A percentile compares a stretch with the other conserved stretches of the same genome.
These are phyloP conservation scores for Cutaneotrichosporon sp. DNA, from an alignment of 1,284 basidiomycete genomes.

Conservation along the genomic window DNA sequence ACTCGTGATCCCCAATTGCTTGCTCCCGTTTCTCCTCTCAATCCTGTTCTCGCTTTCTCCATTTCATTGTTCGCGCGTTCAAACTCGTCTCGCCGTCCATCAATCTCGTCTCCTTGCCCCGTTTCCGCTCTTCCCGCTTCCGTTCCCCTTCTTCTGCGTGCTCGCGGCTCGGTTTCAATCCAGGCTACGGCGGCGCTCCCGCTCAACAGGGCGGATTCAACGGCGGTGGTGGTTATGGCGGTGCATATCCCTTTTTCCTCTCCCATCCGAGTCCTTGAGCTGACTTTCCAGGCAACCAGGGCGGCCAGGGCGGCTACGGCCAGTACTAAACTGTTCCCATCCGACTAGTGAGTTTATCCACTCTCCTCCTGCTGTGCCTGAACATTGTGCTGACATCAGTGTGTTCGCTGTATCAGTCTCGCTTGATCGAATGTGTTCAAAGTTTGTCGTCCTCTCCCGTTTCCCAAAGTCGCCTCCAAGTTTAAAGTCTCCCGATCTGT, in stretches of 20 bases:
- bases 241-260: conserved; percentile 15
- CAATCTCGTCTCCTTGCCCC: not conserved
- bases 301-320: conserved; percentile 41
- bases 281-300: conserved; percentile 27
- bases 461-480: not conserved
- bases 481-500: conserved; percentile 15
- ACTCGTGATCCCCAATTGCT: conserved; percentile 1
- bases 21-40: conserved; percentile 10
- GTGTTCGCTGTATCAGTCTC: conserved; percentile 14
- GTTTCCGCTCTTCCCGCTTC: conserved; percentile 1
- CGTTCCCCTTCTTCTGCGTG: not conserved
- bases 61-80: not conserved
- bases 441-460: conserved; percentile 8
- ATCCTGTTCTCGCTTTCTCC: conserved; percentile 9
- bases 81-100: not conserved
- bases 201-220: conserved; percentile 25
- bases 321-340: conserved; percentile 34
- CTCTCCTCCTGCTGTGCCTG: too few relatives aligned
- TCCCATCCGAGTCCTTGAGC: not conserved
- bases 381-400: conserved; percentile 2
- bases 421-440: conserved; percentile 15
- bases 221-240: conserved; percentile 35
- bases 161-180: conserved; percentile 11
- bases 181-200: conserved; percentile 24
- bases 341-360: conserved; percentile 7